These are phyloP conservation scores for Termitomyces sp. DNA, from an alignment of 768 basidiomycete species.

Conservation along the genomic window DNA sequence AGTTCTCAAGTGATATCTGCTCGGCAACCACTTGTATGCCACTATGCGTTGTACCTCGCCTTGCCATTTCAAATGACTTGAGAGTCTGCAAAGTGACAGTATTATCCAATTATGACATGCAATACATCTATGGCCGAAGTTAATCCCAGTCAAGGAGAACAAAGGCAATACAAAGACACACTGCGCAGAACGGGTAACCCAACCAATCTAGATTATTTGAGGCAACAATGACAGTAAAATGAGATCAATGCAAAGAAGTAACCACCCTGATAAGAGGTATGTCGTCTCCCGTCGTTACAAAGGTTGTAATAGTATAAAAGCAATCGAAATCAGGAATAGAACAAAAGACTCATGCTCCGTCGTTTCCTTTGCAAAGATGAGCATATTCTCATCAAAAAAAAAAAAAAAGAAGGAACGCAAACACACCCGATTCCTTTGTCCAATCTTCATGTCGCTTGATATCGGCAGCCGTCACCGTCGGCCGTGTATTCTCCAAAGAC, in stretches of 20 bases:
- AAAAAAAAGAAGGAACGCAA: neutral
- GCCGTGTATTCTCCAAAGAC: slow-evolving; percentile 71
- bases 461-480: slow-evolving; percentile 87
- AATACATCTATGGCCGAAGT: neutral
- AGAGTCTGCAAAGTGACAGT: neutral
- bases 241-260: neutral
- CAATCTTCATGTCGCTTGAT: slow-evolving; percentile 81
- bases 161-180: neutral
- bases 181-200: neutral
- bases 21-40: neutral
- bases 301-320: neutral
- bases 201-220: slow-evolving; percentile 1
- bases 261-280: neutral
- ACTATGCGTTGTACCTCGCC: neutral
- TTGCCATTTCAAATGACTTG: neutral
- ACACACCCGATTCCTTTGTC: slow-evolving; percentile 80
- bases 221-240: neutral
- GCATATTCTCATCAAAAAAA: neutral
- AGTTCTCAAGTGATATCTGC: neutral
- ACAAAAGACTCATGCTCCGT: slow-evolving; percentile 12
- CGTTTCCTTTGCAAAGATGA: slow-evolving; percentile 9
- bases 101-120: neutral
- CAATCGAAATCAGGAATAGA: neutral
- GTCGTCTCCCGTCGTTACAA: neutral
- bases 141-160: neutral